These are phyloP conservation scores for Globisporangium camurandrum DNA, from an alignment of 352 stramenopile species.

Conservation along the genomic window DNA sequence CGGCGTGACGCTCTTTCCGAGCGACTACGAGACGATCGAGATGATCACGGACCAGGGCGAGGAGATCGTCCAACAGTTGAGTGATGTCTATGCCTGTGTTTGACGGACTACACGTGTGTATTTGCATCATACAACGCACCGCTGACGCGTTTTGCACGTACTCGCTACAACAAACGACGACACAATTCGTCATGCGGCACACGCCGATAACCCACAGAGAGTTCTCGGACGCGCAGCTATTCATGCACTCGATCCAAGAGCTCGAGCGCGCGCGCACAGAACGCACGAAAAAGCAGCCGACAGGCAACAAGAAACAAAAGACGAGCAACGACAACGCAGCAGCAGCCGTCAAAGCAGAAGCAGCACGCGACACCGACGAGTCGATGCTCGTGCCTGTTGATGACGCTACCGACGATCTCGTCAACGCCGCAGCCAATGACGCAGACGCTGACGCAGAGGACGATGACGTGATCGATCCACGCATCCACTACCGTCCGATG, in stretches of 20 bases:
- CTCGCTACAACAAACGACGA: too few species aligned
- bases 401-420: constrained; percentile 7
- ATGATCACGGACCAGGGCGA: constrained; percentile 73
- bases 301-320: constrained; percentile 49
- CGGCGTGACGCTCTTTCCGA: constrained; percentile 73
- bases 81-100: not conserved
- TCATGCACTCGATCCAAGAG: constrained; percentile 78
- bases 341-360: constrained; percentile 6
- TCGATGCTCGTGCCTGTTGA: constrained; percentile 9
- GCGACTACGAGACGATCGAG: constrained; percentile 72
- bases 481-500: constrained; percentile 82
- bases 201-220: too few species aligned
- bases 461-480: constrained; percentile 81
- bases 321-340: constrained; percentile 8
- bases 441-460: constrained; percentile 24
- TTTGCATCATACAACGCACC: too few species aligned
- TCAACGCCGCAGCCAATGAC: constrained; percentile 9
- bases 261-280: constrained; percentile 55
- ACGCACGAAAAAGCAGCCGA: constrained; percentile 57
- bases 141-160: too few species aligned
- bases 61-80: constrained; percentile 73
- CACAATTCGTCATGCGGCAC: too few species aligned
- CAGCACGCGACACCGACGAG: constrained; percentile 8
- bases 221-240: constrained; percentile 76
- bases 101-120: not conserved